Evolutionary conservation across 108 stramenopile genomes (phyloP).

Genomic region (Epipyxis sp.): DNA sequence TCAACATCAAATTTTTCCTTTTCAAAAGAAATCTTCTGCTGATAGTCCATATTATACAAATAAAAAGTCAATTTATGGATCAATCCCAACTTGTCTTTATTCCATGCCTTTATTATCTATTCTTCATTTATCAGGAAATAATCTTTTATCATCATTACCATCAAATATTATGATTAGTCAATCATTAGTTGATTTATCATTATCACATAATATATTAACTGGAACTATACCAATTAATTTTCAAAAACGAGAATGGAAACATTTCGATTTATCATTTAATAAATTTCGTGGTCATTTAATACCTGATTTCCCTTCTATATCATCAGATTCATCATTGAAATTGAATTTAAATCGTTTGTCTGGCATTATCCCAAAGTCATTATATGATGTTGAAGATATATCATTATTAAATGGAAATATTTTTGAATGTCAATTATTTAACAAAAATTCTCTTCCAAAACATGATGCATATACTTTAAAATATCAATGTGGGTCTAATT

Average conservation of each 20-base stretch:
- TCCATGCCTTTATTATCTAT: neutral
- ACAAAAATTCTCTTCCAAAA: neutral
- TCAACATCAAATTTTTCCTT: neutral
- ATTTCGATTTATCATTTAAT: slow-evolving; percentile 12
- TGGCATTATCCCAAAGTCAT: neutral
- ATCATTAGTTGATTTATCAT: neutral
- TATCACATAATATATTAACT: neutral
- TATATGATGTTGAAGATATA: neutral
- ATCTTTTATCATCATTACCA: neutral
- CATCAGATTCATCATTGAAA: neutral
- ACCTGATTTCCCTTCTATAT: neutral
- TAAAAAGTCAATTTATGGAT: neutral
- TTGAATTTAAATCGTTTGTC: neutral
- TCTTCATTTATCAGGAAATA: slow-evolving; percentile 18
- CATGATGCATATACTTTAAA: neutral
- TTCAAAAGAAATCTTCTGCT: neutral
- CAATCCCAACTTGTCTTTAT: slow-evolving; percentile 23
- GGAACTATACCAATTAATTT: neutral
- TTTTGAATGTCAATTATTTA: neutral
- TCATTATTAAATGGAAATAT: neutral
- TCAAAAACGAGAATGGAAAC: neutral
- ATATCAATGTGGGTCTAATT: slow-evolving; percentile 16
- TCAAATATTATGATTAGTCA: neutral
- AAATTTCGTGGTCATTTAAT: neutral
- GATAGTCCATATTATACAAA: neutral